Conservation (phyloP, 805 yeast species). For the Pichia occidentalis region DNA sequence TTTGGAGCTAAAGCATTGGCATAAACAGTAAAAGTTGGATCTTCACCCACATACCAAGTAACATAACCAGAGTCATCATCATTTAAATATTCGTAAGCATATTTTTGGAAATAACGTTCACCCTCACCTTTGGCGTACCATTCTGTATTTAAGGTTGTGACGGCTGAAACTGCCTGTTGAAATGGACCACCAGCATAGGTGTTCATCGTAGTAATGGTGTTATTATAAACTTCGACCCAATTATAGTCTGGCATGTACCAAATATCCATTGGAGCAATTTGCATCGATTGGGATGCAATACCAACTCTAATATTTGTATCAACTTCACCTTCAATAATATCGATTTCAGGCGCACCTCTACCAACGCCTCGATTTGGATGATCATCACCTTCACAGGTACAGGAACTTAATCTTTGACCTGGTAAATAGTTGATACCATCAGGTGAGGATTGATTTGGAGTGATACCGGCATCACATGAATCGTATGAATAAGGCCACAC, state of each 20-base stretch:
- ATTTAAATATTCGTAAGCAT: slow-evolving; percentile 71
- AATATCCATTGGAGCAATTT: slow-evolving; percentile 88
- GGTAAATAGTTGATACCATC: slow-evolving; percentile 86
- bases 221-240: slow-evolving; percentile 66
- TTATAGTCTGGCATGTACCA: slow-evolving; percentile 92
- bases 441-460: slow-evolving; percentile 84
- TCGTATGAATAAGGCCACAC: slow-evolving; percentile 93
- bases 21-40: slow-evolving; percentile 67
- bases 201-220: slow-evolving; percentile 70
- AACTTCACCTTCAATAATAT: slow-evolving; percentile 80
- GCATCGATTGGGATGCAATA: slow-evolving; percentile 86
- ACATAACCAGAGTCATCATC: slow-evolving; percentile 68
- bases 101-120: slow-evolving; percentile 55
- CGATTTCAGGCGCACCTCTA: slow-evolving; percentile 95
- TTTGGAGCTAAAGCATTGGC: slow-evolving; percentile 78
- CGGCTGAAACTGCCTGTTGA: slow-evolving; percentile 88
- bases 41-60: slow-evolving; percentile 80
- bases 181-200: slow-evolving; percentile 87
- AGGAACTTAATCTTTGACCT: slow-evolving; percentile 70
- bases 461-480: slow-evolving; percentile 87
- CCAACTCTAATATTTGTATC: slow-evolving; percentile 48
- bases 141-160: slow-evolving; percentile 65
- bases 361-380: slow-evolving; percentile 88
- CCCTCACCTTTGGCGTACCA: slow-evolving; percentile 73
- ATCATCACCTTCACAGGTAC: slow-evolving; percentile 77